Evolutionary conservation across 441 rosid species (phyloP), one percentile per base, ranked within the genome.

Genomic region (Erysimum pusillum): DNA sequence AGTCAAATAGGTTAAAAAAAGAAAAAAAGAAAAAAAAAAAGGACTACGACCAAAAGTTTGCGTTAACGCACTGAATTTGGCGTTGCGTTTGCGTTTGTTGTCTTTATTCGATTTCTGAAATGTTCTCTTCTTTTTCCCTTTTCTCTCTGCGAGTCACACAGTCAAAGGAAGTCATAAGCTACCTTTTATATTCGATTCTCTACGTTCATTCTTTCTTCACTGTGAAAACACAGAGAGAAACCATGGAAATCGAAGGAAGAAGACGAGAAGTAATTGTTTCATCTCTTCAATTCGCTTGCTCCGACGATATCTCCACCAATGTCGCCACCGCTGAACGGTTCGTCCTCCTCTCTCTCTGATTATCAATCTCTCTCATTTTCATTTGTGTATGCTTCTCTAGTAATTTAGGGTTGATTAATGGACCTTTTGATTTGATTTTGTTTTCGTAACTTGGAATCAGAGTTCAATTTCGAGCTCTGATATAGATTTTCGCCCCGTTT

Each of bases 251-350:
- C 4, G 74, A 64, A 69, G 36, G 49, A 54, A 10, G 71, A 63
- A 44, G 86, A 25, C 10, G 57, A 74, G 73, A 80, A 44, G 88
- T 82, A 71, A 81, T 59, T 71, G 90, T 87, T 31, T 83, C 90
- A 4, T 86, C 93, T 63, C 71, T 86, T 4, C 93, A 90, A 49
- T 87, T 89, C 79, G 84, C 88, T 46, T 90, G 91, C 81, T 69
- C 90, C 32, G 96, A 87, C 51, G 88, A 87, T 56, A 73, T 83
- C 75, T 76, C 91, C 80, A 45, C 86, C 63, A 83, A 87, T 58
- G 74, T 90, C 63, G 79, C 86, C 83, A 62, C 86, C 36, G 90
- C 88, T 41, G 91, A 89, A 61, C 78, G 93, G 93, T 86, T 64
- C 15, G n/a, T 46, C 44, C 38, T 41, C 13, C 31, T 51, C 56